A percentile compares a stretch with the other conserved stretches of the same genome.
phyloP scores from a whole-genome alignment of 768 basidiomycete species.

The Suillus alpinus region DNA sequence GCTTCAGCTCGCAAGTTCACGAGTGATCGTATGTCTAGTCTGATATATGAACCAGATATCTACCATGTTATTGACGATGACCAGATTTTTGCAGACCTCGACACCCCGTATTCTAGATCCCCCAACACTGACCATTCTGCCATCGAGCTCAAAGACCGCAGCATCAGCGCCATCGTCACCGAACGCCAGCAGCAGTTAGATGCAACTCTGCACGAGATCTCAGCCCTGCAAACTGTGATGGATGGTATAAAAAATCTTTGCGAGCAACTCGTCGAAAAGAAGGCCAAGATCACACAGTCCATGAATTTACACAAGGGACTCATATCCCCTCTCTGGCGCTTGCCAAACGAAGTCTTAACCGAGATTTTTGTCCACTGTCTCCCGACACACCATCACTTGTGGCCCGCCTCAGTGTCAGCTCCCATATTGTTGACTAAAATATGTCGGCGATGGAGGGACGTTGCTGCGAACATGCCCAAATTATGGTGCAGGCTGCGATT shows the following conservation, averaged over 20 bases:
- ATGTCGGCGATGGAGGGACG: constrained; percentile 39
- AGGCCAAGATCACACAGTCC: constrained; percentile 12
- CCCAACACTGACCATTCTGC: background rate
- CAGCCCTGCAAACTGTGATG: constrained; percentile 15
- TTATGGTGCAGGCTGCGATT: constrained; percentile 45
- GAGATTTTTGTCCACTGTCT: constrained; percentile 45
- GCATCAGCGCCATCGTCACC: constrained; percentile 15
- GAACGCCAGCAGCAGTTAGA: constrained; percentile 17
- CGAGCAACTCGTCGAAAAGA: constrained; percentile 14
- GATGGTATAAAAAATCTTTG: constrained; percentile 9
- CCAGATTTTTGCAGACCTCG: too few relatives aligned
- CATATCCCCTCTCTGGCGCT: constrained; percentile 29
- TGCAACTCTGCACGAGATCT: constrained; percentile 13
- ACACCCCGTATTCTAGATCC: too few relatives aligned
- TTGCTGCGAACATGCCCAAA: constrained; percentile 39
- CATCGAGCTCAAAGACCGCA: constrained; percentile 11
- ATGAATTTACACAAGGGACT: constrained; percentile 22
- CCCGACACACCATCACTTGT: constrained; percentile 18
- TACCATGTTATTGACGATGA: too few relatives aligned
- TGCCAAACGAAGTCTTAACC: constrained; percentile 45
- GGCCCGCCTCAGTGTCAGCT: constrained; percentile 23
- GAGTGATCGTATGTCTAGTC: too few relatives aligned
- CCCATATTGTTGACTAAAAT: constrained; percentile 41
- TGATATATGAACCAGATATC: too few relatives aligned
- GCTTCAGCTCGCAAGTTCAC: too few relatives aligned